Conservation (phyloP, 331 rosid species). For the Quercus lobata region DNA sequence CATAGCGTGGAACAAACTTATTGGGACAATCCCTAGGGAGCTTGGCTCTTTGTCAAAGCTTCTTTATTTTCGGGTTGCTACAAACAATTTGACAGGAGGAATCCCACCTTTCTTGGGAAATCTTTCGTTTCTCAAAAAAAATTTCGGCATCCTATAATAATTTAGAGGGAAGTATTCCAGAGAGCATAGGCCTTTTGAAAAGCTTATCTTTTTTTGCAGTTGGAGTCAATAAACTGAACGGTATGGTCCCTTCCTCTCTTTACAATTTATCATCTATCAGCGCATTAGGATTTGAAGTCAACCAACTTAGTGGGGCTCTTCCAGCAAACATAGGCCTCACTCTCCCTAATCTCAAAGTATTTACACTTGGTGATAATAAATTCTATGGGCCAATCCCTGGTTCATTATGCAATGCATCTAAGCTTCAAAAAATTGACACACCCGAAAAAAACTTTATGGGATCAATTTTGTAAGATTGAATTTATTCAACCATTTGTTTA, state of each 20-base stretch:
- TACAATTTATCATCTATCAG: constrained; percentile 34
- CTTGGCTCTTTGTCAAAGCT: too few species aligned
- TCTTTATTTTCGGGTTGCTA: accelerated
- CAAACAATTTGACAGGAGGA: constrained; percentile 21
- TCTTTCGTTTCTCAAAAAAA: constrained; percentile 30
- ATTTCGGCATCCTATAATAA: not conserved
- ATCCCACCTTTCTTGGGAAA: constrained; percentile 40
- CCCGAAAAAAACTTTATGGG: not conserved
- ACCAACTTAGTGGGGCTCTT: constrained; percentile 29
- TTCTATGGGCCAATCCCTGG: constrained; percentile 29
- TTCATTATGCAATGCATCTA: constrained; percentile 31
- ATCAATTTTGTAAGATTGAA: not conserved
- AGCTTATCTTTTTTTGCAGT: too few species aligned
- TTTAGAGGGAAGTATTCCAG: constrained; percentile 34
- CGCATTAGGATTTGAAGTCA: accelerated
- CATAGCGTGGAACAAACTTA: too few species aligned
- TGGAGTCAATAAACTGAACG: not conserved
- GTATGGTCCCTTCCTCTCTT: constrained; percentile 27
- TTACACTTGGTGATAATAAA: not conserved
- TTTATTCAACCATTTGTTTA: too few species aligned
- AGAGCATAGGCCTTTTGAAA: too few species aligned
- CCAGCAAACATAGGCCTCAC: constrained; percentile 20
- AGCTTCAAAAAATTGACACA: not conserved
- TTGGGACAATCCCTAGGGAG: too few species aligned
- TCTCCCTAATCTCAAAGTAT: constrained; percentile 12